Evolutionary conservation across 202 grass and related monocot species (phyloP).

Genomic region (Panicum virgatum): DNA sequence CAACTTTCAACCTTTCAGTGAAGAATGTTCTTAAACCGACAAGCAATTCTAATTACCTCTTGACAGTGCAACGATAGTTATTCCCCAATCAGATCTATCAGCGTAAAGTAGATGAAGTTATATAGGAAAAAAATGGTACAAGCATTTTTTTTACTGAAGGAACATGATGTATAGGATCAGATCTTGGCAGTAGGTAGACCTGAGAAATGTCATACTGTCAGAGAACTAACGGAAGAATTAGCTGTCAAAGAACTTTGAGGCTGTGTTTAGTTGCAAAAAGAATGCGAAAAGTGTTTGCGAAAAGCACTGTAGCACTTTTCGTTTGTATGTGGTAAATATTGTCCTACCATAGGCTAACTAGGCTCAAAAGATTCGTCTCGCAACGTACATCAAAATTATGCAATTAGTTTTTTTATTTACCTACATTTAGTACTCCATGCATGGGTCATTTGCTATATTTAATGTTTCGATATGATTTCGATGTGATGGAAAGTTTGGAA

Average conservation of each 20-base stretch:
- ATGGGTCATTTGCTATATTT: too few species aligned
- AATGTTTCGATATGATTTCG: too few species aligned
- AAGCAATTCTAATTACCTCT: conserved; percentile 48
- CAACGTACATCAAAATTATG: too few species aligned
- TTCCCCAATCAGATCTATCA: conserved; percentile 50
- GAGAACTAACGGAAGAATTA: conserved; percentile 61
- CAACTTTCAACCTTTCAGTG: conserved; percentile 37
- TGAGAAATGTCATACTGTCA: conserved; percentile 48
- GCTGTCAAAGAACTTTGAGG: conserved; percentile 77
- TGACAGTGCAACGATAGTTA: conserved; percentile 15
- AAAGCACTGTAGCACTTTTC: too few species aligned
- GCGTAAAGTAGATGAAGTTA: background rate
- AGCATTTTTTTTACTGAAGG: conserved; percentile 22
- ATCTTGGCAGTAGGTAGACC: conserved; percentile 36
- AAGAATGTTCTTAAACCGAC: conserved; percentile 56
- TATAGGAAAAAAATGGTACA: conserved; percentile 11
- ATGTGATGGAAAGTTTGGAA: too few species aligned
- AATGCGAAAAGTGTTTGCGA: too few species aligned
- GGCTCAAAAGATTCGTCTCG: too few species aligned
- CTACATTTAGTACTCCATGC: too few species aligned
- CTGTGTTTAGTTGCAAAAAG: too few species aligned
- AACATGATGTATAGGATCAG: conserved; percentile 35
- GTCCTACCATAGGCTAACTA: too few species aligned
- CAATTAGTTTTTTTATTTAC: too few species aligned
- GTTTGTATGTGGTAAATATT: too few species aligned